phyloP scores from a whole-genome alignment of 2,329 filamentous ascomycete species.

The Alternaria gaisen region DNA sequence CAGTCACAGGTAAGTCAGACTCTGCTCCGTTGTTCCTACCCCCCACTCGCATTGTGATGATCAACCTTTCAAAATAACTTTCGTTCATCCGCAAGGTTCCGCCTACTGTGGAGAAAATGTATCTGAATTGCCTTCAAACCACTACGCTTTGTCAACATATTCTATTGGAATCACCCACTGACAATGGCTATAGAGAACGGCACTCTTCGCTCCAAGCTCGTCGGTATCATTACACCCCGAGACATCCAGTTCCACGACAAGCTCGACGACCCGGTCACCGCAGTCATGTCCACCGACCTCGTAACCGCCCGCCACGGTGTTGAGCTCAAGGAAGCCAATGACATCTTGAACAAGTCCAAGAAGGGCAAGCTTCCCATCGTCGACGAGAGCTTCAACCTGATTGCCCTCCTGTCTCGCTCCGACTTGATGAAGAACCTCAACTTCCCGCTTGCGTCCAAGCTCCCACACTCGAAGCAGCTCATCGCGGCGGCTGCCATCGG shows the following conservation, averaged over 20 bases:
- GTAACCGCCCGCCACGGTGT: slow-evolving; percentile 87
- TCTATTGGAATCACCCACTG: slow-evolving; percentile 23
- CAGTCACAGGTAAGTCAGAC: slow-evolving; percentile 85
- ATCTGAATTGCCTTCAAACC: slow-evolving; percentile 54
- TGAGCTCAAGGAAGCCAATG: slow-evolving; percentile 87
- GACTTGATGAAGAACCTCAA: slow-evolving; percentile 99
- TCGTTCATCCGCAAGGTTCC: slow-evolving; percentile 99
- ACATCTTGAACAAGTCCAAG: slow-evolving; percentile 91
- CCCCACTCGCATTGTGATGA: slow-evolving; percentile 72
- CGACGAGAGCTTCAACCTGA: slow-evolving; percentile 81
- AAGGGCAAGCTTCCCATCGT: slow-evolving; percentile 98
- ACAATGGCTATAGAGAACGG: slow-evolving; percentile 75
- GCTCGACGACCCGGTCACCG: slow-evolving; percentile 74
- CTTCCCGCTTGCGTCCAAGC: slow-evolving; percentile 95
- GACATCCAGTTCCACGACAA: slow-evolving; percentile 97
- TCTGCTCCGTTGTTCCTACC: slow-evolving; percentile 21
- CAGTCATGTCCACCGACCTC: slow-evolving; percentile 95
- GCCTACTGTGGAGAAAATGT: slow-evolving; percentile 80
- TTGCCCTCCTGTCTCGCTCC: slow-evolving; percentile 62
- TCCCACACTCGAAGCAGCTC: slow-evolving; percentile 96
- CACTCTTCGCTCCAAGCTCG: slow-evolving; percentile 90
- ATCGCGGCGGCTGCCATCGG: slow-evolving; percentile 95
- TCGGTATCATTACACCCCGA: slow-evolving; percentile 97
- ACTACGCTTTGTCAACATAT: slow-evolving; percentile 6
- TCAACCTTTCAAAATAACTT: slow-evolving; percentile 84